Percentiles rank a stretch among this genome's conserved stretches.
These are phyloP conservation scores for Coniochaeta hoffmannii DNA, from an alignment of 2,329 filamentous ascomycete species.

Conservation along the genomic window DNA sequence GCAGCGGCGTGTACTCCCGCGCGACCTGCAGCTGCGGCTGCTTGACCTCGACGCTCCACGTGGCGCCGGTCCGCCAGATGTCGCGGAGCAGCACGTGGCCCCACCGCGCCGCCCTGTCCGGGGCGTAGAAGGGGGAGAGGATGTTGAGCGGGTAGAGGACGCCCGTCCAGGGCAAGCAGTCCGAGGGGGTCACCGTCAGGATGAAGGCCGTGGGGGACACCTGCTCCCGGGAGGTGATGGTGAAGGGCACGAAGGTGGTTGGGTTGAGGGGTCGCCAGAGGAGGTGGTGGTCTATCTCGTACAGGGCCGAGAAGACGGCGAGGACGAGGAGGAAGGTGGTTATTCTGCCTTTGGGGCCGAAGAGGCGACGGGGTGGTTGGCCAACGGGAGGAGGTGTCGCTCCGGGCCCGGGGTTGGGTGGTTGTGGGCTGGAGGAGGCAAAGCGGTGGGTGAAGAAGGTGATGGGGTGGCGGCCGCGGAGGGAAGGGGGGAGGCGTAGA, in stretches of 20 bases:
- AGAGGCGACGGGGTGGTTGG: background rate
- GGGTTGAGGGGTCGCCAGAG: conserved; percentile 38
- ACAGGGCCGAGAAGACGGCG: too few species aligned
- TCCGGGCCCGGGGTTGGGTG: background rate
- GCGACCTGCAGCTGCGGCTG: conserved; percentile 92
- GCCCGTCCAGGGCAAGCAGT: background rate
- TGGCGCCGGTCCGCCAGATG: background rate
- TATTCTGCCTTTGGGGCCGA: background rate
- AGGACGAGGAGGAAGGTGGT: background rate
- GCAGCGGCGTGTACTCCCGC: conserved; percentile 83
- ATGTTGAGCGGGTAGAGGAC: background rate
- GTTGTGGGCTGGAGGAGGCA: background rate
- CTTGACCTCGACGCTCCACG: conserved; percentile 85
- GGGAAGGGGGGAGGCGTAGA: background rate
- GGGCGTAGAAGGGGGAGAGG: conserved; percentile 18
- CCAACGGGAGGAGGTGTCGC: background rate
- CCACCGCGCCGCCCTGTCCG: background rate
- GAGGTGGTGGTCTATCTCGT: too few species aligned
- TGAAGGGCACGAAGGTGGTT: conserved; percentile 58
- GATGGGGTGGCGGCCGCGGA: background rate
- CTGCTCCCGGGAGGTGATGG: conserved; percentile 50
- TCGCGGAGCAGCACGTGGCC: background rate
- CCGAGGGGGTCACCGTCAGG: conserved; percentile 50
- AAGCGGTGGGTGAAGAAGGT: background rate
- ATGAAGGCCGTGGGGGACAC: conserved; percentile 64